Base-by-base conservation (phyloP, 768 basidiomycete species). In the Erythrobasidium yunnanense region DNA sequence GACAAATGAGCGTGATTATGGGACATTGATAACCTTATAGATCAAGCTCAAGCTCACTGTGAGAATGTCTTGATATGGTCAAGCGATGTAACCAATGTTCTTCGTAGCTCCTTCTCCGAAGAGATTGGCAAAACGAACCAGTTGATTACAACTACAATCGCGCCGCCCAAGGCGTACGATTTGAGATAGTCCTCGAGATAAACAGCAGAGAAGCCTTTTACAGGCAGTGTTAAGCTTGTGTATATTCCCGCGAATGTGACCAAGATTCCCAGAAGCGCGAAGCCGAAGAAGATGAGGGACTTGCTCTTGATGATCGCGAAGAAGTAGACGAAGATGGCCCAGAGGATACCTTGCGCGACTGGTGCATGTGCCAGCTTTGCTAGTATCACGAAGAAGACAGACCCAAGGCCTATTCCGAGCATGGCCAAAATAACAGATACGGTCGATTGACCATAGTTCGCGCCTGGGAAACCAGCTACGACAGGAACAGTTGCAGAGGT, bases 261-360 rank as follows among this genome's bases (percentile, higher is more conserved):
- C 1, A 77, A 54, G 30, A 76, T 73, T 11, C 71, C 72, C 20
- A 77, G 67, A 4, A 77, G 69, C 1, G 69, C 33, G 42, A 75
- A 72, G 0, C 66, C 73, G 42, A 77, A 75, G 70, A 70, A 76
- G 29, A 66, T 68, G 22, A 70, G 32, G 13, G 69, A 70, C 25
- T 65, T 55, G 2, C 75, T 70, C 63, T 76, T 76, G 47, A 76
- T 38, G 8, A 75, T 54, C 7, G 74, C 72, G 30, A 75, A 50
- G 20, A 72, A 18, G 50, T 74, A 76, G n/a, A 77, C 69, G 32
- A 75, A 54, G 29, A 72, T 22, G 18, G 69, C 72, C 42, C 75
- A 74, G 2, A 75, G 68, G 47, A 77, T 70, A 18, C 70, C 76
- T 51, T 76, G 76, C 0, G 74, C 74, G 45, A 75, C 73, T 20